Base-by-base conservation (phyloP, 805 yeast genomes). In the Wickerhamiella azymoides region DNA sequence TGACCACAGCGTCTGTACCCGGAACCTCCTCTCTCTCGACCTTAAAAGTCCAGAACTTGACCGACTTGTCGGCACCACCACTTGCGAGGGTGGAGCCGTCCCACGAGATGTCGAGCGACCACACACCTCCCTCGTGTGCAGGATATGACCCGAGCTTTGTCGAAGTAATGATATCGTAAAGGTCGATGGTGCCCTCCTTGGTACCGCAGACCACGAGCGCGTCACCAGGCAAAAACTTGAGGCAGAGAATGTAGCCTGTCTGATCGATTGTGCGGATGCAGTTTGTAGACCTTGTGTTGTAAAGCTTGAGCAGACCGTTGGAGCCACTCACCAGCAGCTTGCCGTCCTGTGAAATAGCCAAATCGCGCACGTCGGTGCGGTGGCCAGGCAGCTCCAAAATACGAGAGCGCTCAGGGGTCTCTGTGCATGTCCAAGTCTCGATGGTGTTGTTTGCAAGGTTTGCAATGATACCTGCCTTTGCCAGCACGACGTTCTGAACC, bases 11-110 rank as follows among this genome's bases (percentile, higher is more conserved):
- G 1, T 88, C 76, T 13, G 50, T 49, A 10, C 94, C 95, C 1
- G 84, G 80, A 25, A 83, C 76, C 44, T 77, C 84, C 50, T 74
- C 72, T 46, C 76, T 80, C 2, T 53, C 57, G 19, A 84, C 73
- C 55, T 71, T 68, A 58, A 92, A 76, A 40, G 79, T 76, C 98
- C 98, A 92, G 60, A 86, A 85, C 59, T 84, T 85, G 36, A 89
- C 80, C 3, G 75, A 65, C 59, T 88, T 88, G 62, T 92, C 99
- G 35, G 94, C 93, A 28, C 96, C 89, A 9, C 96, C 98, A 2
- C 96, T 83, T 0, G 88, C 78, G 41, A 92, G 67, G 1, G 80
- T 71, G 54, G 76, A 80, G 13, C 97, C 98, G 62, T 89, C 94
- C 11, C 80, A 74, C 2, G 89, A 76, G 28, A 92, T 60, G 60